A percentile compares a stretch with the other conserved stretches of the same genome.
Conservation (phyloP, 208 protist genomes). For the Trichomonas tenax region DNA sequence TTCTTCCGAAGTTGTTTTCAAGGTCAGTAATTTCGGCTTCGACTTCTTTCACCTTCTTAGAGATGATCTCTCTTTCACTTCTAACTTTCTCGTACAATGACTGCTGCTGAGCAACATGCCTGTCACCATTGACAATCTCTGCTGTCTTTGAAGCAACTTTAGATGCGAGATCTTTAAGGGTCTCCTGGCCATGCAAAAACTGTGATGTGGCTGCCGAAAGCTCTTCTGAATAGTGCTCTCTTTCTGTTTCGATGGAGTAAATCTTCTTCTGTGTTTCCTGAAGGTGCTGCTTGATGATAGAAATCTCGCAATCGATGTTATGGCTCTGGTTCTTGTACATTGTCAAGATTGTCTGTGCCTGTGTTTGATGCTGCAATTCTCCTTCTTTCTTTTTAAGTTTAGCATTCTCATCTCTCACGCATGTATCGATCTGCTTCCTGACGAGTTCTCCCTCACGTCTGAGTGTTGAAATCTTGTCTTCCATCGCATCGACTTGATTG, state of each 20-base stretch:
- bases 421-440: background rate
- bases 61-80: background rate
- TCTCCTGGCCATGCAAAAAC: background rate
- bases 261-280: constrained; percentile 17
- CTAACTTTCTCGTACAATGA: background rate
- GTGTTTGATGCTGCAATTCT: background rate
- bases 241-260: background rate
- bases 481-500: background rate
- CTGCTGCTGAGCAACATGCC: background rate
- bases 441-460: background rate
- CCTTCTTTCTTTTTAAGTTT: background rate
- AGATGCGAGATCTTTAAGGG: background rate
- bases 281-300: background rate
- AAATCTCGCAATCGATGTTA: constrained; percentile 1
- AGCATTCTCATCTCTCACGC: background rate
- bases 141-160: background rate
- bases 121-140: background rate
- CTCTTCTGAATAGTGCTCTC: background rate
- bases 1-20: background rate
- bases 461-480: background rate
- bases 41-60: constrained; percentile 15
- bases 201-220: background rate
- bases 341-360: background rate
- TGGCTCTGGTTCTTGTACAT: background rate
- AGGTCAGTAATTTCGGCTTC: background rate